Percentiles rank a stretch among this genome's conserved stretches.
These are phyloP conservation scores for Didymella keratinophila DNA, from an alignment of 2,329 filamentous ascomycete species.

Conservation along the genomic window DNA sequence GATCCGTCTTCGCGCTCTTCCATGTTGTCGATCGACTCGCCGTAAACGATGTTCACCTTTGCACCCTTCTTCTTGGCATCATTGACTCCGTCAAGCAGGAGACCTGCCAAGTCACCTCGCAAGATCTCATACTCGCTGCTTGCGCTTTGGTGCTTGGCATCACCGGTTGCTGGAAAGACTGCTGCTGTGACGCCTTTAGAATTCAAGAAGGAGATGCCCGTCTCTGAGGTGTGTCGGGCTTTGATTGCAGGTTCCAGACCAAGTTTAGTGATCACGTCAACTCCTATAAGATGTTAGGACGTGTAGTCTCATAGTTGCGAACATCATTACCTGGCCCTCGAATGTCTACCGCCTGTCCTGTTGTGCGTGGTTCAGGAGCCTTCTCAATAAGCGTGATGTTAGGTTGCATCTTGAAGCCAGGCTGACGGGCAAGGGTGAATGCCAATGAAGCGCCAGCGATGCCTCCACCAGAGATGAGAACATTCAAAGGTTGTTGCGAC, in stretches of 20 bases:
- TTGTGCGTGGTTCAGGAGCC: conserved; percentile 47
- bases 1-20: conserved; percentile 28
- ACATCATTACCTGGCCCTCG: conserved; percentile 44
- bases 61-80: conserved; percentile 27
- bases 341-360: conserved; percentile 58
- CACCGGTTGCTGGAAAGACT: conserved; percentile 35
- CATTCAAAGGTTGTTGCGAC: conserved; percentile 16
- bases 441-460: conserved; percentile 51
- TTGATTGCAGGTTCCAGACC: conserved; percentile 51
- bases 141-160: conserved; percentile 24
- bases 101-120: conserved; percentile 43
- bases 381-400: conserved; percentile 57
- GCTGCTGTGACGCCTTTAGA: conserved; percentile 27
- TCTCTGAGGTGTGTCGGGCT: conserved; percentile 49
- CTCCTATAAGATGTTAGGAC: conserved; percentile 15
- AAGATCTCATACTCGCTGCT: conserved; percentile 48
- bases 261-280: conserved; percentile 53
- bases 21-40: conserved; percentile 31
- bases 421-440: conserved; percentile 42
- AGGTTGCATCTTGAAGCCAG: conserved; percentile 35
- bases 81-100: conserved; percentile 41
- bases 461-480: conserved; percentile 52
- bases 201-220: conserved; percentile 51
- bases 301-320: background rate
- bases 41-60: conserved; percentile 31